phyloP scores from a whole-genome alignment of 139 green algal species.

The Penium margaritaceum region DNA sequence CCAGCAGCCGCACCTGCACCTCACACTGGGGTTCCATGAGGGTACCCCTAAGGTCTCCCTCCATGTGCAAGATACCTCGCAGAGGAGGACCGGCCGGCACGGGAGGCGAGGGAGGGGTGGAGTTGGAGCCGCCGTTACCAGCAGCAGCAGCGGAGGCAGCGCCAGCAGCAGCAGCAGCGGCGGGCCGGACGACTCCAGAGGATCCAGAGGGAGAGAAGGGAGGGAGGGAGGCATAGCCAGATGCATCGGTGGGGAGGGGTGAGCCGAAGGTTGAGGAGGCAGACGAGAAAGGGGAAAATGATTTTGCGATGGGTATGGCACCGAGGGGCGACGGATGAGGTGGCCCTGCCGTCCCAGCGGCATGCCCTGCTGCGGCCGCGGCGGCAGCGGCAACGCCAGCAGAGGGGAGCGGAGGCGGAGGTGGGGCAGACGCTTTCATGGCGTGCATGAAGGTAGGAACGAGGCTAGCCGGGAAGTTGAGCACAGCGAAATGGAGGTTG shows the following conservation, averaged over 20 bases:
- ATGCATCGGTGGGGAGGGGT: no score
- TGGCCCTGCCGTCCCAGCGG: no score
- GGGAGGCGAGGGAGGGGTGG: background rate
- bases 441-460: constrained; percentile 41
- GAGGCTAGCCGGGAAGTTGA: constrained; percentile 47
- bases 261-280: no score
- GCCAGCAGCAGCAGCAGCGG: background rate
- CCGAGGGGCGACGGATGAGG: no score
- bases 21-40: constrained; percentile 41
- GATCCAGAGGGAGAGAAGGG: no score
- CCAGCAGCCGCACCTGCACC: constrained; percentile 30
- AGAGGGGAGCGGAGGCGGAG: no score
- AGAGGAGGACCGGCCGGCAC: constrained; percentile 6
- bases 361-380: no score
- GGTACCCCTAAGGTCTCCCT: constrained; percentile 31
- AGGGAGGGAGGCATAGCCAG: no score
- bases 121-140: background rate
- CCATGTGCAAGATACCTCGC: constrained; percentile 28
- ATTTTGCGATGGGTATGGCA: no score
- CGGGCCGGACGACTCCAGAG: no score
- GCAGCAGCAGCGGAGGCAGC: constrained; percentile 3
- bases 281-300: no score
- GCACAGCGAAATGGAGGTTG: constrained; percentile 49
- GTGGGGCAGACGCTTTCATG: constrained; percentile 17
- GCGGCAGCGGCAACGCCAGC: no score